phyloP scores from a whole-genome alignment of 768 basidiomycete species.

The Tephrocybe sp. region DNA sequence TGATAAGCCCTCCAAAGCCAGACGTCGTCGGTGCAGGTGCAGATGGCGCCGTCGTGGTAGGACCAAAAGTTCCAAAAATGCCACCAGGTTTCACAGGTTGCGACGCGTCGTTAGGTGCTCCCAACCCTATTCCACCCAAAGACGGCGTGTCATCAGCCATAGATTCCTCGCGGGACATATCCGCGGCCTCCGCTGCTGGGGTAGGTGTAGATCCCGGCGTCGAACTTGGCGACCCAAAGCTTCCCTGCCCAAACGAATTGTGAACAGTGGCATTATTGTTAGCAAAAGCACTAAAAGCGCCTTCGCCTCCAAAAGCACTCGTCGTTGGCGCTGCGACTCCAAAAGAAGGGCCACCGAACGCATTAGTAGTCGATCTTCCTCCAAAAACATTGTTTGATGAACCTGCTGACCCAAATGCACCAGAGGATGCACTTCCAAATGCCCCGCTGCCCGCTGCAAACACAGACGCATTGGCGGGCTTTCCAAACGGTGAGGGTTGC shows the following conservation, averaged over 20 bases:
- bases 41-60: conserved; percentile 12
- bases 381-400: conserved; percentile 9
- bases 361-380: conserved; percentile 16
- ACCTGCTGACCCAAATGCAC: not conserved
- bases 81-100: conserved; percentile 25
- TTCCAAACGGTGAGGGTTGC: conserved; percentile 11
- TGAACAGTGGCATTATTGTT: conserved; percentile 6
- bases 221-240: conserved; percentile 20
- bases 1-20: conserved; percentile 25
- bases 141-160: conserved; percentile 41
- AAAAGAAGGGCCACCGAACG: conserved; percentile 21
- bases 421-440: conserved; percentile 18
- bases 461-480: conserved; percentile 7
- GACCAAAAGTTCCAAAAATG: conserved; percentile 35
- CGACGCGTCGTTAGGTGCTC: conserved; percentile 23
- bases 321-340: conserved; percentile 16
- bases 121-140: conserved; percentile 23
- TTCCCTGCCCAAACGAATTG: conserved; percentile 26
- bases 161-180: conserved; percentile 43
- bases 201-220: conserved; percentile 12
- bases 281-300: conserved; percentile 17
- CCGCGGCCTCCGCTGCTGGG: conserved; percentile 18
- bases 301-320: conserved; percentile 17
- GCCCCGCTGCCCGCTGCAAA: conserved; percentile 10
- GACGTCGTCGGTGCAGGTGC: conserved; percentile 20